Evolutionary conservation across 2,329 filamentous ascomycete genomes (phyloP).

Genomic region (Nothomitra cinnamomea): DNA sequence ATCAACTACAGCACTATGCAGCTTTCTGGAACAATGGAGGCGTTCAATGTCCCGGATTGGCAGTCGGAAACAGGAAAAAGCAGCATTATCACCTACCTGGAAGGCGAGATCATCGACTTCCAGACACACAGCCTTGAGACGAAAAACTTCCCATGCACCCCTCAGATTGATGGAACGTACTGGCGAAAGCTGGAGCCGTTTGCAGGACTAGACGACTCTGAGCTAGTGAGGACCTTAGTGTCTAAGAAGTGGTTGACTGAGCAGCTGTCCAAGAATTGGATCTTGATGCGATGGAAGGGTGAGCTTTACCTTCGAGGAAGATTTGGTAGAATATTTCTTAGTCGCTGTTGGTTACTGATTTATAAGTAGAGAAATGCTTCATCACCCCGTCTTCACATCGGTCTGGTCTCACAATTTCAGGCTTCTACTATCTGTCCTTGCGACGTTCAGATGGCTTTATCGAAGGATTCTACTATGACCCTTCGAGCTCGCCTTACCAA

Average conservation of each 20-base stretch:
- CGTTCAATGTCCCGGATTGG: constrained; percentile 45
- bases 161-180: constrained; percentile 17
- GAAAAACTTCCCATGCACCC: constrained; percentile 25
- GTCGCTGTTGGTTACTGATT: not conserved
- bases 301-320: constrained; percentile 27
- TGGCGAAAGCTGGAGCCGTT: constrained; percentile 21
- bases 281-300: constrained; percentile 40
- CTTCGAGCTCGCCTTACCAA: constrained; percentile 36
- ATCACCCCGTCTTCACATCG: constrained; percentile 18
- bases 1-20: constrained; percentile 44
- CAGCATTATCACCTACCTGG: constrained; percentile 47
- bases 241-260: constrained; percentile 21
- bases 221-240: constrained; percentile 27
- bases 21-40: constrained; percentile 51
- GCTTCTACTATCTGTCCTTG: constrained; percentile 37
- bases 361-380: constrained; percentile 16
- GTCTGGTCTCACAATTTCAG: constrained; percentile 33
- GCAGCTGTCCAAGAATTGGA: constrained; percentile 28
- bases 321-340: not conserved
- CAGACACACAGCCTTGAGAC: constrained; percentile 33
- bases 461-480: constrained; percentile 37
- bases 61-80: constrained; percentile 20
- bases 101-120: constrained; percentile 52
- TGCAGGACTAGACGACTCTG: constrained; percentile 23
- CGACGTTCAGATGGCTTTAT: constrained; percentile 27